Base-by-base conservation (phyloP, 2,329 filamentous ascomycete species). In the Fusarium clavum region DNA sequence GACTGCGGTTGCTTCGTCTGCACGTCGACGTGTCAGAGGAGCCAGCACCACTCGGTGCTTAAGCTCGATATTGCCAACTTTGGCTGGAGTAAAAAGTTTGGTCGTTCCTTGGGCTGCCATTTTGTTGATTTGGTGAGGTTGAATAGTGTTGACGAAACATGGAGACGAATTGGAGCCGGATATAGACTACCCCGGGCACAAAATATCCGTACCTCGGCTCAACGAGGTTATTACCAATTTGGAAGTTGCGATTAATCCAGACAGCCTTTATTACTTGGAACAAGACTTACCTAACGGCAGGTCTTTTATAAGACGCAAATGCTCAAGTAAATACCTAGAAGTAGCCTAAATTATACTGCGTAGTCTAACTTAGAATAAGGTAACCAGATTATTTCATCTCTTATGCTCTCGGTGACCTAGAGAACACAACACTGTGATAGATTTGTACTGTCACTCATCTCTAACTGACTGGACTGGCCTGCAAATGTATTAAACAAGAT, bases 1-100 rank as follows among this genome's bases (percentile, higher is more conserved):
- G 25, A 77, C 62, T 18, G 60, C 68, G 10, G 71, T 73, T 29
- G 77, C 64, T 59, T 85, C 78, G 63, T 81, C 79, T 48, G 80
- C 83, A 57, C 86, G 84, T 73, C 81, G 82, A 22, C 87, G 83
- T n/a, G 87, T 89, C 66, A 90, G 76, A 6, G 88, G 88, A 4
- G 87, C 85, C 79, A 90, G 83, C 54, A 83, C 83, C 41, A 90
- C 72, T 40, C 83, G 79, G 68, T 85, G 81, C 65, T 81, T 70
- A 40, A 86, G 76, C 24, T 72, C 47, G 20, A 56, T 32, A 13
- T 74, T 70, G 56, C 84, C 83, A 7, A 84, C 68, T 63, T 79
- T 78, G 51, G 82, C 67, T 8, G 83, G 82, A 34, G 77, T 72
- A 73, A 85, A 86, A n/a, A 85, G 82, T 22, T 59, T 68, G 16